Percentiles rank a stretch among this genome's conserved stretches.
Conservation (phyloP, 2,329 filamentous ascomycete species). For the Exophiala viscosa region DNA sequence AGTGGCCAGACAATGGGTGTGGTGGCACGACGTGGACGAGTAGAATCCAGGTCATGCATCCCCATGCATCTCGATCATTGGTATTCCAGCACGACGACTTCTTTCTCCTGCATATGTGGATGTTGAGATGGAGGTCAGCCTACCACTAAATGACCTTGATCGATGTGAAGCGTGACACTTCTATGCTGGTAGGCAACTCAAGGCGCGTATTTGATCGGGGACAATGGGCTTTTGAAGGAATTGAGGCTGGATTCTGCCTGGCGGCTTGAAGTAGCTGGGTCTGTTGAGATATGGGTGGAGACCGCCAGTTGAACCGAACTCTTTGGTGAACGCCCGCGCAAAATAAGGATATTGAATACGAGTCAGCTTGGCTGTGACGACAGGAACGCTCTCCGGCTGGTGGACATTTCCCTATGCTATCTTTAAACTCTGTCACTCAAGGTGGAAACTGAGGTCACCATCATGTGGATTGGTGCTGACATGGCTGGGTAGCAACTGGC, state of each 20-base stretch:
- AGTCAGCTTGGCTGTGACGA: slow-evolving; percentile 10
- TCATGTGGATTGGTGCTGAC: neutral
- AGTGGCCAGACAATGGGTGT: too few species aligned
- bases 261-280: neutral
- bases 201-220: neutral
- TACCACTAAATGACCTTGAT: slow-evolving; percentile 3
- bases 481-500: neutral
- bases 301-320: neutral
- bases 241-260: neutral
- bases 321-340: neutral
- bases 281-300: neutral
- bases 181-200: slow-evolving; percentile 9
- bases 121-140: slow-evolving; percentile 5
- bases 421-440: slow-evolving; percentile 1
- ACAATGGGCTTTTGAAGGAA: neutral
- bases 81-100: slow-evolving; percentile 6
- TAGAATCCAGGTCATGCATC: slow-evolving; percentile 9
- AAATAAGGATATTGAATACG: neutral
- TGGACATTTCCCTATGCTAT: slow-evolving; percentile 5
- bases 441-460: neutral
- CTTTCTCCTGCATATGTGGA: slow-evolving; percentile 5
- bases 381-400: neutral
- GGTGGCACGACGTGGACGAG: slow-evolving; percentile 18
- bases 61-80: slow-evolving; percentile 5
- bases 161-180: slow-evolving; percentile 20